phyloP scores from a whole-genome alignment of 345 rosid genomes.

The Moricandia arvensis region DNA sequence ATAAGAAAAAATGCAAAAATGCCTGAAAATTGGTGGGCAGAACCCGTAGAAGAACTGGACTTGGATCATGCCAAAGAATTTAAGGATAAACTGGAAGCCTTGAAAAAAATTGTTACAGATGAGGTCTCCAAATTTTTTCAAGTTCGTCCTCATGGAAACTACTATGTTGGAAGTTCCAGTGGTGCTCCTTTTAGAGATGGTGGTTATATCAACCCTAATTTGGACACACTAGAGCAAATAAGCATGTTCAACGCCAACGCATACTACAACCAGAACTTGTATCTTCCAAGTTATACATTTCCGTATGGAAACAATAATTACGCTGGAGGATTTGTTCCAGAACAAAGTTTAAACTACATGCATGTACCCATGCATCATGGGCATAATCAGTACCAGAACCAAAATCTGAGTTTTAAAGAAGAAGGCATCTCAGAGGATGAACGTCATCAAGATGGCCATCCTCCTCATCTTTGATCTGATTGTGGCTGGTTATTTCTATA shows the following conservation, averaged over 20 bases:
- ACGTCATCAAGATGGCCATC: conserved; percentile 4
- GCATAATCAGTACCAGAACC: background rate
- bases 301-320: background rate
- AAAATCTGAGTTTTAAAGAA: background rate
- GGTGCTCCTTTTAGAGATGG: conserved; percentile 7
- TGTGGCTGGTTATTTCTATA: background rate
- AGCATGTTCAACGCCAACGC: conserved; percentile 8
- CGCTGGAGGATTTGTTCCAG: background rate
- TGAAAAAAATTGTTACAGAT: conserved; percentile 38
- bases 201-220: background rate
- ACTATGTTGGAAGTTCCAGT: conserved; percentile 6
- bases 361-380: background rate
- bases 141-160: conserved; percentile 16
- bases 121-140: conserved; percentile 32
- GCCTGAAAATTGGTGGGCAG: conserved; percentile 50
- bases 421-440: conserved; percentile 19
- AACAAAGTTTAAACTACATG: background rate
- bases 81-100: conserved; percentile 36
- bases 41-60: conserved; percentile 40
- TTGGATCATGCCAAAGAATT: conserved; percentile 37
- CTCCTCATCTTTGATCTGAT: conserved; percentile 4
- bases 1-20: conserved; percentile 25
- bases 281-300: background rate
- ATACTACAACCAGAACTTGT: background rate
- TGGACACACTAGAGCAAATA: background rate